Base-by-base conservation (phyloP, 768 basidiomycete genomes). In the Calocybe indica region DNA sequence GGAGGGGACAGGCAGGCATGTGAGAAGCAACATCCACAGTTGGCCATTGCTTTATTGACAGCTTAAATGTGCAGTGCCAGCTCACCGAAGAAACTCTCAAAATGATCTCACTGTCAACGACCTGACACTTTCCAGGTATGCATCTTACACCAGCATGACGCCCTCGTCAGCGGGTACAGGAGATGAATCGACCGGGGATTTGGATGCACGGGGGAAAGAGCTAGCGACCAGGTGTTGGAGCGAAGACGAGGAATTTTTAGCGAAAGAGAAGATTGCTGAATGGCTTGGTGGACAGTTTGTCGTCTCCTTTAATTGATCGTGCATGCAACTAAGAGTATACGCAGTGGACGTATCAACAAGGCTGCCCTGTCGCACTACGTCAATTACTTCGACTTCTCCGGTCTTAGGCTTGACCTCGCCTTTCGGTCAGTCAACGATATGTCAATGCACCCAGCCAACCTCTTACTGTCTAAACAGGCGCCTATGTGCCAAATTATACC, bases 281-380 rank as follows among this genome's bases (percentile, higher is more conserved):
- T 99, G 91, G 85, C 74, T 99, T 36, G 96, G 96, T 56, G 86
- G 91, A 62, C 69, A 78, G 93, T 97, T 56, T 70, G 94, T 85
- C 37, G 8, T 36, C 37, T 32, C 31, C n/a, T 40, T 52, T 35
- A 45, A 11, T 38, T 13, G 33, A 31, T 43, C 28, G 30, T 38
- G 2, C 8, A 1, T 31, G n/a, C 39, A 45, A 33, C 50, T 59
- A 30, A 53, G 48, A 41, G 49, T 13, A 22, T 29, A 47, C 30
- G 15, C 58, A 96, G 94, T 47, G 83, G 82, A 13, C 73, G 70
- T 3, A 72, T 93, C 54, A 95, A 94, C 65, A 83, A 80, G 56
- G 66, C 77, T 7, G 80, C 88, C 0, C 67, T 96, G 28, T 80
- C 75, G 29, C 71, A 86, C 62, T 99, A 98, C 63, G 80, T 98